These are phyloP conservation scores for Aspergillus sp. DNA, from an alignment of 2,329 filamentous ascomycete species.

Conservation along the genomic window DNA sequence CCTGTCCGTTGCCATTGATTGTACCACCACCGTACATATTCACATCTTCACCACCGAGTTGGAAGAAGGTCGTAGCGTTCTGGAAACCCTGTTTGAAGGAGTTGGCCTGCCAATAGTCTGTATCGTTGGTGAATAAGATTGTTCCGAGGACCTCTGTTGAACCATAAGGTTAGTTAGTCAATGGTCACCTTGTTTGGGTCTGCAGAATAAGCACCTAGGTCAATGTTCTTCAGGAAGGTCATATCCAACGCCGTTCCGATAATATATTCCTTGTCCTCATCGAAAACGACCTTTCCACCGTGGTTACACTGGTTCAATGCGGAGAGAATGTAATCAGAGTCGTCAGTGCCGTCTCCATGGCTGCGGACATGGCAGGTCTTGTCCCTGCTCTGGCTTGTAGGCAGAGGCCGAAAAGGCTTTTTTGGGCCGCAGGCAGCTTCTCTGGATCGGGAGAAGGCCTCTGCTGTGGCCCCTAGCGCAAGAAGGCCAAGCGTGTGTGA, in stretches of 20 bases:
- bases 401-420: constrained; percentile 33
- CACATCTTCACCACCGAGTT: constrained; percentile 65
- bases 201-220: constrained; percentile 53
- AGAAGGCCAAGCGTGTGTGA: constrained; percentile 26
- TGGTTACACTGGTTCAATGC: constrained; percentile 63
- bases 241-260: constrained; percentile 67
- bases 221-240: constrained; percentile 64
- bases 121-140: constrained; percentile 66
- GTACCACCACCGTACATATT: constrained; percentile 68
- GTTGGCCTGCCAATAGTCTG: constrained; percentile 68
- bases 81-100: constrained; percentile 67
- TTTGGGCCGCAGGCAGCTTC: constrained; percentile 31
- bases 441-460: constrained; percentile 25
- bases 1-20: constrained; percentile 65
- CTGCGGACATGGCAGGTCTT: constrained; percentile 34
- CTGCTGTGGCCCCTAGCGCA: constrained; percentile 21
- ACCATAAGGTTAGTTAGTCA: neutral
- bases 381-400: constrained; percentile 25
- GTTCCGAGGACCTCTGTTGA: constrained; percentile 58
- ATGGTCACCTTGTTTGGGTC: constrained; percentile 4
- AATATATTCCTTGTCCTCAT: constrained; percentile 58
- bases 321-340: constrained; percentile 54
- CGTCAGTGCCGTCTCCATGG: constrained; percentile 44
- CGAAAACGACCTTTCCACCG: constrained; percentile 64
- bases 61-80: constrained; percentile 68